Percentiles rank a stretch among this genome's conserved stretches.
These are phyloP conservation scores for Trichosporon sp. DNA, from an alignment of 1,284 basidiomycete species.

Conservation along the genomic window DNA sequence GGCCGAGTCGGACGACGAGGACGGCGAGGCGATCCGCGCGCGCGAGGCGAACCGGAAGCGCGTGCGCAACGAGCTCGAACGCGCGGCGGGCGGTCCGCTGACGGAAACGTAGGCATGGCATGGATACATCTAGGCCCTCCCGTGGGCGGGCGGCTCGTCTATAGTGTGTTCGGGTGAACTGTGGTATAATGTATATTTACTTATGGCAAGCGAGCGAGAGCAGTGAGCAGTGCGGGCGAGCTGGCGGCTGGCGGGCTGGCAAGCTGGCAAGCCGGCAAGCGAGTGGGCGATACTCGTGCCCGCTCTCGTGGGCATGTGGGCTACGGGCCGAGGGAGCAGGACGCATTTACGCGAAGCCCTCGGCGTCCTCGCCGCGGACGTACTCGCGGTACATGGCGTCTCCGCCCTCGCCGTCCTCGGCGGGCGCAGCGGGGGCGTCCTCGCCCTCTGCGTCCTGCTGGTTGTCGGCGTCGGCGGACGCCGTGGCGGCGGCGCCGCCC, in stretches of 20 bases:
- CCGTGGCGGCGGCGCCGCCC: slow-evolving; percentile 7
- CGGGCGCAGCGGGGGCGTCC: background rate
- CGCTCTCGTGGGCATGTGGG: no score
- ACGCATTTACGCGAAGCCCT: slow-evolving; percentile 14
- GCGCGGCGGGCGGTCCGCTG: slow-evolving; percentile 37
- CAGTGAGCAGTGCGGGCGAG: background rate
- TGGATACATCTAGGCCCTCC: slow-evolving; percentile 1
- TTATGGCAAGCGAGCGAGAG: background rate
- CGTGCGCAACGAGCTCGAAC: slow-evolving; percentile 33
- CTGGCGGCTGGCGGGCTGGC: no score
- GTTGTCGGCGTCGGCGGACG: slow-evolving; percentile 4
- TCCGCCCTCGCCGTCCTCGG: slow-evolving; percentile 8
- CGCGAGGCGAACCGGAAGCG: slow-evolving; percentile 25
- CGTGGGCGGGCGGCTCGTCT: background rate
- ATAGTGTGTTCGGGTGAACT: background rate
- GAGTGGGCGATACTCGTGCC: no score
- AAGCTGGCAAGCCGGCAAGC: no score
- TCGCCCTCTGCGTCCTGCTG: slow-evolving; percentile 12
- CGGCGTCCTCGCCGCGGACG: slow-evolving; percentile 18
- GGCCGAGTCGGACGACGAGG: slow-evolving; percentile 24
- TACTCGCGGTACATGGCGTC: slow-evolving; percentile 23
- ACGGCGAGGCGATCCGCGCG: slow-evolving; percentile 17
- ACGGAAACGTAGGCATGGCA: background rate
- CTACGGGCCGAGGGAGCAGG: background rate
- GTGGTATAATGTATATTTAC: slow-evolving; percentile 12